Conservation (phyloP, 169 alveolate genomes). For the Eimeria maxima region DNA sequence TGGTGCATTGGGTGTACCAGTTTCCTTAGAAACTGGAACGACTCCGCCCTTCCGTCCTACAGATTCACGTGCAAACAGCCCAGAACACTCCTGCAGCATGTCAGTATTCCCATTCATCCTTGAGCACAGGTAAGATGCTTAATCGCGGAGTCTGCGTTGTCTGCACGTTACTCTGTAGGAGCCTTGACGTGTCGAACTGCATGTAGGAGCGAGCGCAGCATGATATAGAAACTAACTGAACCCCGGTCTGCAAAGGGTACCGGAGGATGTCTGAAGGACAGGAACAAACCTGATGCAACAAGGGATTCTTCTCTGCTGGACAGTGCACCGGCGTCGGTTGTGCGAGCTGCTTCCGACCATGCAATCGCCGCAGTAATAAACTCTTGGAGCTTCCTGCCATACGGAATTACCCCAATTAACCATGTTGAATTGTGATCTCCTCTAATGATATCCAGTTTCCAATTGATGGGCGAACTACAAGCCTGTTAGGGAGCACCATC, state of each 20-base stretch:
- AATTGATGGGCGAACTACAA: slow-evolving; percentile 29
- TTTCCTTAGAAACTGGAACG: neutral
- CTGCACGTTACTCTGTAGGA: too few relatives aligned
- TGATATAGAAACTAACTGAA: neutral
- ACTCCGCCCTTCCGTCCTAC: neutral
- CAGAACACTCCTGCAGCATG: neutral
- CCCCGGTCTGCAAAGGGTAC: neutral
- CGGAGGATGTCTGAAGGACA: neutral
- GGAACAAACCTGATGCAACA: neutral
- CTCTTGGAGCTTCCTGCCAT: neutral
- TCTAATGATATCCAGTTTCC: slow-evolving; percentile 10
- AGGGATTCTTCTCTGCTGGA: neutral
- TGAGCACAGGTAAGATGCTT: too few relatives aligned
- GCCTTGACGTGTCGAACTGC: neutral
- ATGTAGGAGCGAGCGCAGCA: neutral
- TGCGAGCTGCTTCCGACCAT: neutral
- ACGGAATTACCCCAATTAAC: neutral
- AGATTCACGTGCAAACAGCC: neutral
- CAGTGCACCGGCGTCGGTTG: neutral
- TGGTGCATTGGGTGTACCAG: neutral
- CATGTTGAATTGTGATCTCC: slow-evolving; percentile 70
- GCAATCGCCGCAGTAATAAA: neutral
- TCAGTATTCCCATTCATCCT: too few relatives aligned
- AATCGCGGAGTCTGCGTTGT: too few relatives aligned
- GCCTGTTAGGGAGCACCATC: neutral